Evolutionary conservation across 192 early-diverging fungal genomes (phyloP), one percentile per base, ranked within the genome.

Genomic region (Gamsiella multidivaricata): DNA sequence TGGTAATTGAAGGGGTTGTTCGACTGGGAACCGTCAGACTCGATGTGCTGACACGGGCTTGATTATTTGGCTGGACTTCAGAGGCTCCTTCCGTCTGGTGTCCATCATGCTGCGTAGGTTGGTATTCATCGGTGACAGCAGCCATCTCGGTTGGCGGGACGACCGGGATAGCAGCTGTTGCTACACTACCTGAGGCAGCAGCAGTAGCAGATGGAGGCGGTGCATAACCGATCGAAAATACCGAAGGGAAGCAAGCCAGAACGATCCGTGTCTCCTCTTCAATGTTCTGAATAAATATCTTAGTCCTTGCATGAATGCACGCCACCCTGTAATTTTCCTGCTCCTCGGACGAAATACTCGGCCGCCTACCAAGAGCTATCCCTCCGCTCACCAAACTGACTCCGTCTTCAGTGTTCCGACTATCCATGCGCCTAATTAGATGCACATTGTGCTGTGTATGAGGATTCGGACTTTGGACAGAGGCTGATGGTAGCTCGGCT

Each of bases 221-320:
- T 7, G 56, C 57, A 54, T 5, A 47, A 15, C 66, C 61, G 17
- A 78, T 59, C 29, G 74, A 69, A 8, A 78, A 78, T 36, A 58
- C 49, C 10, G 65, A 37, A 8, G 74, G 74, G 32, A 78, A 78
- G 28, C 74, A 69, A 0, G 74, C 52, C 2, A 78, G 39, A 10
- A 78, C 54, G 1, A 63, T 8, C 18, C 66, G 45, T 2, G 55
- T 64, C 47, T 78, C 74, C 46, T 69, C 65, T 56, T 78, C 74
- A 46, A 78, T 69, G 17, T 78, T 78, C 54, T 78, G 53, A 32
- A 60, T 28, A 58, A 78, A 78, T 17, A 43, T 63, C 23, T 69
- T 69, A 25, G 47, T 59, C 33, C 74, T 54, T 15, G 74, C 53
- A n/a, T 64, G 58, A 6, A 47, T n/a, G 34, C 45, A 50, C 5